Evolutionary conservation across 2,329 filamentous ascomycete genomes (phyloP).

Genomic region (Eutypella sp.): DNA sequence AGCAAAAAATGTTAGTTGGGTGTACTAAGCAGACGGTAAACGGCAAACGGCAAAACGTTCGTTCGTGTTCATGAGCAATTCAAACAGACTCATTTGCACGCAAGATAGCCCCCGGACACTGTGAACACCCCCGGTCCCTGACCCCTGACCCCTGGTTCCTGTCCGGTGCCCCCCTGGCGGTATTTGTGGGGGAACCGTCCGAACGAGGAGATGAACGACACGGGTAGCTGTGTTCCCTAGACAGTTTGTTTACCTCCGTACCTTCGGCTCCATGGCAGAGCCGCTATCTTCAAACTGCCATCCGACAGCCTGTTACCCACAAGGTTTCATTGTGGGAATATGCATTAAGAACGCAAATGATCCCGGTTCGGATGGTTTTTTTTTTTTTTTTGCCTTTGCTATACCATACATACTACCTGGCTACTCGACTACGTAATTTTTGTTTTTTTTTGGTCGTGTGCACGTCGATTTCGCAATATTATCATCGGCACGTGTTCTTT

Average conservation of each 20-base stretch:
- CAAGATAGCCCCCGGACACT: background rate
- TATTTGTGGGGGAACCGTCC: background rate
- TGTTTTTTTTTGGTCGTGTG: too few relatives aligned
- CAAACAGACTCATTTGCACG: too few relatives aligned
- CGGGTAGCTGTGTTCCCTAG: too few relatives aligned
- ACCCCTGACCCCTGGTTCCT: background rate
- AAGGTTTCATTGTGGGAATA: constrained; percentile 22
- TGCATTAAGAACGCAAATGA: background rate
- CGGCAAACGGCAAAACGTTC: too few relatives aligned
- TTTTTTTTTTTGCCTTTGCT: too few relatives aligned
- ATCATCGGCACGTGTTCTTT: too few relatives aligned
- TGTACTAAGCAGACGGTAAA: too few relatives aligned
- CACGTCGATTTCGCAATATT: too few relatives aligned
- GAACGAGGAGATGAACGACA: background rate
- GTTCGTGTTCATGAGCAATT: too few relatives aligned
- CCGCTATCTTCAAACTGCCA: constrained; percentile 28
- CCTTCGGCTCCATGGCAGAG: constrained; percentile 11
- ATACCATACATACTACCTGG: too few relatives aligned
- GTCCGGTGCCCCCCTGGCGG: background rate
- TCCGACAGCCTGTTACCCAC: constrained; percentile 26
- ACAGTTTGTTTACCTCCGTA: constrained; percentile 1
- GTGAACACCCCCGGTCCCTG: background rate
- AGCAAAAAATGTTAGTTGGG: too few relatives aligned
- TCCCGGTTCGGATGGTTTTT: constrained; percentile 3
- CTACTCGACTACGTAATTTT: too few relatives aligned